Base-by-base conservation (phyloP, 2,329 filamentous ascomycete species). In the Periconia macrospinosa region DNA sequence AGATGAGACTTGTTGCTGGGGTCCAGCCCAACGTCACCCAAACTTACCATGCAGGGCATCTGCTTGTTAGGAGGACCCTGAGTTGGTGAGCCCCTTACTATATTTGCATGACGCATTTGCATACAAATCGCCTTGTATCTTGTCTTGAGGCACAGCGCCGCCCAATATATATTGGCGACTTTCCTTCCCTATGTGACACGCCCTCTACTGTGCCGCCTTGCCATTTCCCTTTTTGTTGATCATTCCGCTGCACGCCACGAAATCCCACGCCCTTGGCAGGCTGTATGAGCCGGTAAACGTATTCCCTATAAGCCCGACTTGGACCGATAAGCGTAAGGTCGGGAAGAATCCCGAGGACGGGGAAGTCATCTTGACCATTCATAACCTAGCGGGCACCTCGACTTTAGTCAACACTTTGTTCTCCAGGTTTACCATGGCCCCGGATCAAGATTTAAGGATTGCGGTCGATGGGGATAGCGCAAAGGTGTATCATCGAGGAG, bases 391-490 rank as follows among this genome's bases (percentile, higher is more conserved):
- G 47, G 49, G 49, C 62, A 60, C 65, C 66, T 66, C 71, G 63
- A 62, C 63, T 70, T 60, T 59, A 51, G 57, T 55, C 55, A 57
- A 51, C 53, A 37, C 47, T 35, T 41, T 50, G 15, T 13, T 18
- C 17, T 6, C n/a, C 30, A n/a, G 47, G 41, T 33, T 35, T 52
- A 68, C 55, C 27, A 73, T 72, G 69, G 50, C 63, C 30, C 19
- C 35, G n/a, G 50, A 30, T 54, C 61, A 66, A 48, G 57, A 55
- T 33, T 53, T 73, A 35, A 65, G 69, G 43, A 52, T 74, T 44
- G 52, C 69, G 37, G 56, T 72, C 17, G 67, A 72, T 55, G 70
- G 67, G 45, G 67, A 71, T 50, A 59, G 54, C 43, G 61, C 61
- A 43, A 63, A 59, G 37, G 47, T 66, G 11, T 73, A 71, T 49